phyloP scores from a whole-genome alignment of 495 filamentous ascomycete genomes.

The Trichoderma reesei region DNA sequence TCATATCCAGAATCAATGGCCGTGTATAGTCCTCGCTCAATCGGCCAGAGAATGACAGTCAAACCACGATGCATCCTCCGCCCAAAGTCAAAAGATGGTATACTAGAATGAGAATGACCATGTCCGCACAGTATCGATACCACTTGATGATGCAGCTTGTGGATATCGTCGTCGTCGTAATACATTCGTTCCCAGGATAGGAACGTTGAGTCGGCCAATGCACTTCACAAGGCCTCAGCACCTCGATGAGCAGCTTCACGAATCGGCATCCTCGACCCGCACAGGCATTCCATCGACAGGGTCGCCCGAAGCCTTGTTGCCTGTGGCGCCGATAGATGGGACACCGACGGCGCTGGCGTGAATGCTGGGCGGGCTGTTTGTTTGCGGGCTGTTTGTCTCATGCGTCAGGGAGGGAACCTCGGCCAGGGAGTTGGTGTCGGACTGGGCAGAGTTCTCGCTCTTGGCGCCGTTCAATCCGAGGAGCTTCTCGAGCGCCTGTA shows the following conservation, averaged over 20 bases:
- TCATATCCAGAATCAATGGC: conserved; percentile 1
- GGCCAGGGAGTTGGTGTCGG: conserved; percentile 41
- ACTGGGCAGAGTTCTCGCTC: conserved; percentile 27
- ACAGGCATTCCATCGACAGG: background rate
- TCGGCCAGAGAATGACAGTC: background rate
- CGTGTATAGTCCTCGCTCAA: background rate
- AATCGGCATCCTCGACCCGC: background rate
- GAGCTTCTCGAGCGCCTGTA: conserved; percentile 46
- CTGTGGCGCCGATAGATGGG: background rate
- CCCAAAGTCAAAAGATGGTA: too few relatives aligned
- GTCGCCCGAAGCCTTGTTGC: background rate
- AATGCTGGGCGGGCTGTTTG: conserved; percentile 49
- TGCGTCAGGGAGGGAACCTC: conserved; percentile 52
- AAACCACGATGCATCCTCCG: background rate
- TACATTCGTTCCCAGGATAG: conserved; percentile 1
- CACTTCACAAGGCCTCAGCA: background rate
- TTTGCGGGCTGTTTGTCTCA: conserved; percentile 56
- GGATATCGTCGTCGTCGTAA: background rate
- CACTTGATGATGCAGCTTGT: background rate
- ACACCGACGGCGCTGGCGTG: conserved; percentile 44
- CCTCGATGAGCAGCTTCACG: background rate
- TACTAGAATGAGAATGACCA: conserved; percentile 3
- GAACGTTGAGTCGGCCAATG: background rate
- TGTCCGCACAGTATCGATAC: background rate
- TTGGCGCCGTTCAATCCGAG: conserved; percentile 18